A percentile compares a stretch with the other conserved stretches of the same genome.
Conservation (phyloP, 352 stramenopile species). For the Pythium aquatile region DNA sequence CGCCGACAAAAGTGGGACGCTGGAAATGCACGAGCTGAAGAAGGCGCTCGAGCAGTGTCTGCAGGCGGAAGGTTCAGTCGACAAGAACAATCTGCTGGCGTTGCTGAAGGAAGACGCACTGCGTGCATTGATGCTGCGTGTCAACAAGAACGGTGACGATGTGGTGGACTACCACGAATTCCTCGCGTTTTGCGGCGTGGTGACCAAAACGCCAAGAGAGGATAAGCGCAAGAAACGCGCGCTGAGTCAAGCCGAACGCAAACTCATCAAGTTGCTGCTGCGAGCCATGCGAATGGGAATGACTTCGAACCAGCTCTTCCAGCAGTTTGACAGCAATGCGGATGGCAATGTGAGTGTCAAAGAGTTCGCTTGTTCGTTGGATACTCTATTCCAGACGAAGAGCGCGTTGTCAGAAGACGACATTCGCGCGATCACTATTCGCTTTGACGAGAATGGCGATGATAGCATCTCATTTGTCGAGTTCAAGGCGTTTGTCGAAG, state of each 20-base stretch:
- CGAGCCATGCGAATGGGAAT: constrained; percentile 48
- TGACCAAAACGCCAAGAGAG: constrained; percentile 19
- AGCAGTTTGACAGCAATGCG: constrained; percentile 67
- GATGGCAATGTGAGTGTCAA: constrained; percentile 53
- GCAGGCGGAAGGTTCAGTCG: constrained; percentile 31
- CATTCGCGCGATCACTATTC: constrained; percentile 32
- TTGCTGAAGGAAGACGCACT: constrained; percentile 45
- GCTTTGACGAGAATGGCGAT: constrained; percentile 62
- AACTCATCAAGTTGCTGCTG: constrained; percentile 62
- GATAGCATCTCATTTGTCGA: constrained; percentile 55
- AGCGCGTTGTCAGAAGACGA: constrained; percentile 37
- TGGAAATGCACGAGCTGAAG: constrained; percentile 59
- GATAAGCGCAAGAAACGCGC: constrained; percentile 22
- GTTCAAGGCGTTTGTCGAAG: constrained; percentile 53
- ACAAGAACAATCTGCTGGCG: constrained; percentile 28
- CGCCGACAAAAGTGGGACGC: constrained; percentile 48
- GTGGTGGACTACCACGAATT: constrained; percentile 74
- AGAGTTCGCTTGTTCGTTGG: constrained; percentile 58
- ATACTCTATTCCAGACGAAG: constrained; percentile 45
- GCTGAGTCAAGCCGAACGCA: constrained; percentile 37
- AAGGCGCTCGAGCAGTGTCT: constrained; percentile 44
- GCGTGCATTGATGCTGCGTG: constrained; percentile 37
- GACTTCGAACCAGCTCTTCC: constrained; percentile 59
- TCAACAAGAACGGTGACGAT: constrained; percentile 62
- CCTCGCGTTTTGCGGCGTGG: constrained; percentile 48